Evolutionary conservation across 2,329 filamentous ascomycete genomes (phyloP).

Genomic region (Penicillium sp.): DNA sequence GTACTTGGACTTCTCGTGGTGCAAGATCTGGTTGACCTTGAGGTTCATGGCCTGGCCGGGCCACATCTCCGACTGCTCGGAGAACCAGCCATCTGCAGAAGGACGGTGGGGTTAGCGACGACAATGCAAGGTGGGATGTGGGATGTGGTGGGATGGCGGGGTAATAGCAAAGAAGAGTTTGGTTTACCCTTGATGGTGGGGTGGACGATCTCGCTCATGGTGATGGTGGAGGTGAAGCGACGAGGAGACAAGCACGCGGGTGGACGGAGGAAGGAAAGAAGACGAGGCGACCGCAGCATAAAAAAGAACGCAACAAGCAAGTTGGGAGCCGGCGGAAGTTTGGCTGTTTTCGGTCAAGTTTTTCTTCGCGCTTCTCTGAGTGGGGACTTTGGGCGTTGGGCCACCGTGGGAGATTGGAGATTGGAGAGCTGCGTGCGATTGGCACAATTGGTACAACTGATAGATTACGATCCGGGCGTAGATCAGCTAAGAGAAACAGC

Average conservation of each 20-base stretch:
- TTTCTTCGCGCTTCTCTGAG: conserved; percentile 14
- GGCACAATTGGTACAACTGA: too few species aligned
- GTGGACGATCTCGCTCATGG: conserved; percentile 69
- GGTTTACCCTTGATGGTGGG: conserved; percentile 69
- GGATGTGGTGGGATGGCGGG: conserved; percentile 15
- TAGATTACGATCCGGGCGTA: too few species aligned
- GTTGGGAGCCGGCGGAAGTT: conserved; percentile 27
- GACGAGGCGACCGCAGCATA: conserved; percentile 21
- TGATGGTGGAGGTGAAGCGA: conserved; percentile 33
- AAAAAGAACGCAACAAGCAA: too few species aligned
- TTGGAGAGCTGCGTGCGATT: too few species aligned
- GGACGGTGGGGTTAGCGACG: conserved; percentile 11
- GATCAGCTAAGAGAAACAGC: too few species aligned
- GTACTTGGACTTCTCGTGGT: conserved; percentile 99
- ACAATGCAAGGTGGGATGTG: conserved; percentile 13
- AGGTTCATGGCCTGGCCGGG: conserved; percentile 98
- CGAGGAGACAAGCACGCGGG: conserved; percentile 14
- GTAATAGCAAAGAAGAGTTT: conserved; percentile 7
- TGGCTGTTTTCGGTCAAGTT: conserved; percentile 25
- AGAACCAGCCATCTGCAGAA: conserved; percentile 98
- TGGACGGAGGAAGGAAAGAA: conserved; percentile 19
- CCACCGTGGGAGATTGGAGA: conserved; percentile 5
- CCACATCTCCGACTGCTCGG: conserved; percentile 98
- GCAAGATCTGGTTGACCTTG: conserved; percentile 93
- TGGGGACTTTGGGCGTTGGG: conserved; percentile 14